Percentiles rank a stretch among this genome's conserved stretches.
Conservation (phyloP, 2,329 filamentous ascomycete species). For the Fusarium coffeatum region DNA sequence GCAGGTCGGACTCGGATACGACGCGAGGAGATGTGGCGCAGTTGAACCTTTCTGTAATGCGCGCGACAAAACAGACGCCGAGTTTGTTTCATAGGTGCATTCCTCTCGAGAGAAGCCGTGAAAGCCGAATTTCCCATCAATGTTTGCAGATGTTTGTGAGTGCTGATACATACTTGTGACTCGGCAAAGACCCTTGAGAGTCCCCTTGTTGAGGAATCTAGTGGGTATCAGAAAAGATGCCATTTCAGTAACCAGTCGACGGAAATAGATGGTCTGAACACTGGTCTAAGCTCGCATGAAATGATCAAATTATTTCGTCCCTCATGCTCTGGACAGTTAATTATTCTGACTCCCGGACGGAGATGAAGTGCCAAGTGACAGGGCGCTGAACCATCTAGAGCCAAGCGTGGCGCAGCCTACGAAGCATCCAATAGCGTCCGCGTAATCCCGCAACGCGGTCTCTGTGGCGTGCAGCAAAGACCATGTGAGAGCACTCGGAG, state of each 20-base stretch:
- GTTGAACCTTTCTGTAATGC: not conserved
- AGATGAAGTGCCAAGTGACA: conserved; percentile 33
- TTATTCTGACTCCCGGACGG: not conserved
- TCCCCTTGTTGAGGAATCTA: not conserved
- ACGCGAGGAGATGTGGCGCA: conserved; percentile 36
- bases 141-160: not conserved
- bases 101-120: not conserved
- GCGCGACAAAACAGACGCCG: not conserved
- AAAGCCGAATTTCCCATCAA: not conserved
- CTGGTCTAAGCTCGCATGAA: not conserved
- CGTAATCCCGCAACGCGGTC: conserved; percentile 44
- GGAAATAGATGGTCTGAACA: not conserved
- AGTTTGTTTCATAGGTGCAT: conserved; percentile 13
- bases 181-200: conserved; percentile 14
- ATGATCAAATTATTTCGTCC: not conserved
- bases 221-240: not conserved
- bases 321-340: not conserved
- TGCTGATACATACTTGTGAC: conserved; percentile 20
- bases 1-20: conserved; percentile 4
- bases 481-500: conserved; percentile 43
- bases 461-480: conserved; percentile 41
- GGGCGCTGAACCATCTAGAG: conserved; percentile 26
- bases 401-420: conserved; percentile 52
- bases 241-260: not conserved
- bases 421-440: conserved; percentile 37